Evolutionary conservation across 208 protist species (phyloP), one percentile per base, ranked within the genome.

Genomic region (Naegleria gruberi): DNA sequence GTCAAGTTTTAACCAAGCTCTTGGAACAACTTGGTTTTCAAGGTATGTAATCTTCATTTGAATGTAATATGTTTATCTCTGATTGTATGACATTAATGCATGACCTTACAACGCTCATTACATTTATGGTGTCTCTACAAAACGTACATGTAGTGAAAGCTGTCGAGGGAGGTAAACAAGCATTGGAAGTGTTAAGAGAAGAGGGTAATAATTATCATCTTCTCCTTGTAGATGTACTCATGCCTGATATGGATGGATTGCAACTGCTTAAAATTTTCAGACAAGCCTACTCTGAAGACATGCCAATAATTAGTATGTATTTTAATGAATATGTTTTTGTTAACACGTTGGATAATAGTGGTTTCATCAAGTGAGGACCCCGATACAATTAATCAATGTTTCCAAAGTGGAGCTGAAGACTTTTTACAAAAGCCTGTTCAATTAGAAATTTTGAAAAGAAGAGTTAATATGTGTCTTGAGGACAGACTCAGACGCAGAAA

Each of bases 401-500:
- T 88, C 42, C 84, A 88, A 42, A 65, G 84, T 65, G 84, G 84
- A 42, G 84, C 45, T 41, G 84, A 88, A 65, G 84, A 88, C 42
- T 88, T 88, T 34, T 57, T 88, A 42, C 84, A 88, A 65, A 88
- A 88, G 65, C 84, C 84, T 30, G 37, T 88, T 34, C 4, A n/a
- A 42, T 41, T 88, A 40, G 84, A 88, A 41, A 88, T 88, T 43
- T 88, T 88, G 42, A 88, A 88, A 65, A 51, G 45, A 40, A 51
- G 84, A 65, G 45, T 88, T 42, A 42, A 55, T 30, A 88, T 88
- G 84, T 88, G 84, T 65, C 30, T 88, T 10, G 84, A 88, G 43
- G 84, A 88, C 46, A 41, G 84, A 43, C 19, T 43, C 7, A 88
- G 84, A 88, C 7, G 84, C 17, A 1, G 45, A 17, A 88, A 88